phyloP scores from a whole-genome alignment of 257 asterid species.

The Verbascum thapsus region DNA sequence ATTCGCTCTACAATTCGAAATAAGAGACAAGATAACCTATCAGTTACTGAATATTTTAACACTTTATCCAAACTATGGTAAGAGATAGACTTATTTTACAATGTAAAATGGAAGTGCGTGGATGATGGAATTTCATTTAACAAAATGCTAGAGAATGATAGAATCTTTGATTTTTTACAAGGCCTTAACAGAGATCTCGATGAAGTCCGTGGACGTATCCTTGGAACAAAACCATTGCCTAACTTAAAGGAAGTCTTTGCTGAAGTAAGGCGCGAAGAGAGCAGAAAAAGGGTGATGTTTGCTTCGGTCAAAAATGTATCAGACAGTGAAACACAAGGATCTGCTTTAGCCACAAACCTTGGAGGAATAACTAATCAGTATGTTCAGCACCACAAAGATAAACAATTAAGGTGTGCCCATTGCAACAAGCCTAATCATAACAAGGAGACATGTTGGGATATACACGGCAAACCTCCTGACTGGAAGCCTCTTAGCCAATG shows the following conservation, averaged over 20 bases:
- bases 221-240: background rate
- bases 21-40: slow-evolving; percentile 16
- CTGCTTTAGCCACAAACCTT: no score
- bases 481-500: background rate
- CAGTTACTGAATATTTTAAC: slow-evolving; percentile 11
- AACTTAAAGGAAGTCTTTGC: background rate
- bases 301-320: no score
- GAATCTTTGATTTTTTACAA: background rate
- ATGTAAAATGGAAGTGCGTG: slow-evolving; percentile 8
- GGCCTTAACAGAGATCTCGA: slow-evolving; percentile 15
- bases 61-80: slow-evolving; percentile 3
- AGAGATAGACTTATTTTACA: slow-evolving; percentile 7
- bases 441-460: background rate
- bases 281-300: background rate
- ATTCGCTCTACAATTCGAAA: background rate
- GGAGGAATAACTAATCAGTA: no score
- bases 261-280: slow-evolving; percentile 6
- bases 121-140: background rate
- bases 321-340: no score
- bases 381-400: no score
- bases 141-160: no score
- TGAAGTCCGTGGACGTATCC: slow-evolving; percentile 15
- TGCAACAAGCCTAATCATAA: no score
- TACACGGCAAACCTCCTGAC: background rate
- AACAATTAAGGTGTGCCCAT: no score